These are phyloP conservation scores for Thelephora terrestris DNA, from an alignment of 1,284 basidiomycete genomes.

Conservation along the genomic window DNA sequence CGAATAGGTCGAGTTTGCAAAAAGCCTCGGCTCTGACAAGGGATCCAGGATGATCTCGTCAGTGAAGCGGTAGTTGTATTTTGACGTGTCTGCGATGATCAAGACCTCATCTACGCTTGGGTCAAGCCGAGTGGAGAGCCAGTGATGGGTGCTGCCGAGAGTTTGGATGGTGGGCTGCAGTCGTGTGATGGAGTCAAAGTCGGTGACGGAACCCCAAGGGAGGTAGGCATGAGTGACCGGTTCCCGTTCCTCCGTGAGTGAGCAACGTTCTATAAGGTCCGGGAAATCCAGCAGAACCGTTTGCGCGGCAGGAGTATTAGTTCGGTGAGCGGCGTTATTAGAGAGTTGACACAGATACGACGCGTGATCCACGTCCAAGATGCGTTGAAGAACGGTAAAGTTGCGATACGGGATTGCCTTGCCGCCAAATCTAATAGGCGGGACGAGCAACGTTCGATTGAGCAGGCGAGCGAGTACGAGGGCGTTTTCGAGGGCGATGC, in stretches of 20 bases:
- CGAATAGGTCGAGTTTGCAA: constrained; percentile 29
- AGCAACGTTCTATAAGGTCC: too few relatives aligned
- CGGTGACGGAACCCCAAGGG: constrained; percentile 61
- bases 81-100: constrained; percentile 38
- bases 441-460: constrained; percentile 67
- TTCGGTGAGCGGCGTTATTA: too few relatives aligned
- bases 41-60: constrained; percentile 30
- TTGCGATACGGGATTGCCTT: constrained; percentile 53
- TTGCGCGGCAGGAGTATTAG: too few relatives aligned
- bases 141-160: constrained; percentile 18
- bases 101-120: constrained; percentile 32
- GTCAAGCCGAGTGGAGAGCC: constrained; percentile 22
- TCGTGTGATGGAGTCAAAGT: constrained; percentile 29
- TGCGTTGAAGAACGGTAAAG: constrained; percentile 43
- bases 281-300: too few relatives aligned
- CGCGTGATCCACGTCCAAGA: constrained; percentile 23
- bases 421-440: constrained; percentile 56
- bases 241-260: constrained; percentile 44
- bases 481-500: constrained; percentile 75
- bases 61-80: constrained; percentile 58
- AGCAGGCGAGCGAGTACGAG: constrained; percentile 56
- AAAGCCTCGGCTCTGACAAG: constrained; percentile 17
- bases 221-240: constrained; percentile 47
- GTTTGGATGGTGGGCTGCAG: constrained; percentile 34
- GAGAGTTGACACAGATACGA: background rate